These are phyloP conservation scores for Paramecium sonneborni DNA, from an alignment of 73 alveolate species.

Conservation along the genomic window DNA sequence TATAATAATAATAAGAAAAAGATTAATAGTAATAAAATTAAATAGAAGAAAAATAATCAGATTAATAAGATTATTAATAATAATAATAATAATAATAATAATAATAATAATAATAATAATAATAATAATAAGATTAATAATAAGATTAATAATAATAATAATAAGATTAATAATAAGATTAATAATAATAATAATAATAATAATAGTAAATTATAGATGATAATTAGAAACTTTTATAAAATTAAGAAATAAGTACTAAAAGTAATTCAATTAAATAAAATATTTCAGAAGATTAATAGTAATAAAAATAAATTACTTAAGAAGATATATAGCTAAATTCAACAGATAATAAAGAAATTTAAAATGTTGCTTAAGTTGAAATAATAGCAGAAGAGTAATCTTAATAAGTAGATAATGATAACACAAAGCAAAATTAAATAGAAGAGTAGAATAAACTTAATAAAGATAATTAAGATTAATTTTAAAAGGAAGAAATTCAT, in stretches of 20 bases:
- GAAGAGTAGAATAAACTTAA: neutral
- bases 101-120: neutral
- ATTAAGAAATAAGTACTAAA: neutral
- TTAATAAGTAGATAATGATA: neutral
- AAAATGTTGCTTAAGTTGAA: neutral
- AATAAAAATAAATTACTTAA: neutral
- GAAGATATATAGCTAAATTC: neutral
- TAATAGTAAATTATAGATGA: too few species aligned
- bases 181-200: too few species aligned
- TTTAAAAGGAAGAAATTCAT: constrained; percentile 4
- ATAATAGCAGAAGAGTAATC: neutral
- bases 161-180: too few species aligned
- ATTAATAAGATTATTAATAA: neutral
- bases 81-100: neutral
- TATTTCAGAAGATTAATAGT: neutral
- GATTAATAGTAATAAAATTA: neutral
- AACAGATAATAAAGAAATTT: too few species aligned
- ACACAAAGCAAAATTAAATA: neutral
- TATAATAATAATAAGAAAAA: neutral
- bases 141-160: neutral
- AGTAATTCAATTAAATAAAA: neutral
- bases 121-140: too few species aligned
- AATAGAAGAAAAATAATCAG: neutral
- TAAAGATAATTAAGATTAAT: neutral
- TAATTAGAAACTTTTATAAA: too few species aligned